A percentile compares a stretch with the other conserved stretches of the same genome.
Evolutionary conservation across 345 rosid genomes (phyloP).

Genomic region (Heritiera fomes): DNA sequence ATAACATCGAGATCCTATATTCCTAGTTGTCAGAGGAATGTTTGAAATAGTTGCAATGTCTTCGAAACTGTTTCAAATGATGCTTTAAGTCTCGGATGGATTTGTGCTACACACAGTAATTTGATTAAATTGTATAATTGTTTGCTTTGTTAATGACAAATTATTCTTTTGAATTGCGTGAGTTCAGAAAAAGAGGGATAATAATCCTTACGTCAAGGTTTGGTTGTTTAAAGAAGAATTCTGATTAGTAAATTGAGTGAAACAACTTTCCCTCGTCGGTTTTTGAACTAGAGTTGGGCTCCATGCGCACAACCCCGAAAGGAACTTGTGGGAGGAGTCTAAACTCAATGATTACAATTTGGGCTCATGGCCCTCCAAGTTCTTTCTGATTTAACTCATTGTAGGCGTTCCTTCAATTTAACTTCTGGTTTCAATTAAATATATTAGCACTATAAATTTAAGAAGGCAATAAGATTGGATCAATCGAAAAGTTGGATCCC

Average conservation of each 20-base stretch:
- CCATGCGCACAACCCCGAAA: not conserved
- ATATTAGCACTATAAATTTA: too few relatives aligned
- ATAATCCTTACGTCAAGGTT: too few relatives aligned
- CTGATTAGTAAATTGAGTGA: not conserved
- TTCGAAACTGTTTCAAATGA: not conserved
- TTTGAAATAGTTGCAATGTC: not conserved
- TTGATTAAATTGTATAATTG: not conserved
- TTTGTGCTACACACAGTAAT: not conserved
- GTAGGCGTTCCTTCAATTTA: too few relatives aligned
- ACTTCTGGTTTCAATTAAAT: too few relatives aligned
- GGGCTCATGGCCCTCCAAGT: not conserved
- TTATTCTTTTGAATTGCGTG: not conserved
- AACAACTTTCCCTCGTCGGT: not conserved
- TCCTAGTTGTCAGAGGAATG: slow-evolving; percentile 25
- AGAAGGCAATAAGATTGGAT: too few relatives aligned
- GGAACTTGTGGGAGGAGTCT: not conserved
- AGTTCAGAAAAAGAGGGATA: too few relatives aligned
- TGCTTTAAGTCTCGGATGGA: not conserved
- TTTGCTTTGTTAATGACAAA: slow-evolving; percentile 6
- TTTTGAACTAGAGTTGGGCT: not conserved
- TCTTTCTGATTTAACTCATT: not conserved
- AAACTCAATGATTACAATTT: not conserved
- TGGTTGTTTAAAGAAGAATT: too few relatives aligned
- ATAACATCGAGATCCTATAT: not conserved
- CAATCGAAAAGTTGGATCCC: too few relatives aligned